These are phyloP conservation scores for Serendipita indica DNA, from an alignment of 768 basidiomycete genomes.

Conservation along the genomic window DNA sequence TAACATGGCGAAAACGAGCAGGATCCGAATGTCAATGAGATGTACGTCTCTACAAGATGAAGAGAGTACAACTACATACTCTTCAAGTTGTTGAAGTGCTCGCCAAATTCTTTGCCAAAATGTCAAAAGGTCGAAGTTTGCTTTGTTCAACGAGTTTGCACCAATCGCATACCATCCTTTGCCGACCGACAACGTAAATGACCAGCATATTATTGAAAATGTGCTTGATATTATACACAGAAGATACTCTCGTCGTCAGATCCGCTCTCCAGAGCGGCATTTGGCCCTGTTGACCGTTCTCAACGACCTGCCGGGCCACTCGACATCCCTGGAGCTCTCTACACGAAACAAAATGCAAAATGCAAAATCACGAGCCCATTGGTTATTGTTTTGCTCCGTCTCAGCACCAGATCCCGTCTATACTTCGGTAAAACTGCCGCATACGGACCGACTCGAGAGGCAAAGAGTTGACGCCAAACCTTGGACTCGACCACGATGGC, in stretches of 20 bases:
- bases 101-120: not conserved
- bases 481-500: constrained; percentile 32
- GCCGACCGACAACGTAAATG: too few relatives aligned
- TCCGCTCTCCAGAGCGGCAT: too few relatives aligned
- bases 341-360: not conserved
- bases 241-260: too few relatives aligned
- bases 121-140: not conserved
- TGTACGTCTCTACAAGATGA: not conserved
- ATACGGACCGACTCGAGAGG: not conserved
- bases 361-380: not conserved
- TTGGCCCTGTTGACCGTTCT: too few relatives aligned
- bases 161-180: too few relatives aligned
- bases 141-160: too few relatives aligned
- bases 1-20: not conserved
- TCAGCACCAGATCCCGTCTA: not conserved
- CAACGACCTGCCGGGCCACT: too few relatives aligned
- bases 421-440: not conserved
- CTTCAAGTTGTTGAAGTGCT: not conserved
- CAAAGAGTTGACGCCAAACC: not conserved
- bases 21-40: not conserved
- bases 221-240: too few relatives aligned
- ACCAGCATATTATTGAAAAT: too few relatives aligned
- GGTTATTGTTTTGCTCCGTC: not conserved
- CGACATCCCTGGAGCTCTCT: too few relatives aligned
- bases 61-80: not conserved